These are phyloP conservation scores for Quercus variabilis DNA, from an alignment of 306 rosid species.

Conservation along the genomic window DNA sequence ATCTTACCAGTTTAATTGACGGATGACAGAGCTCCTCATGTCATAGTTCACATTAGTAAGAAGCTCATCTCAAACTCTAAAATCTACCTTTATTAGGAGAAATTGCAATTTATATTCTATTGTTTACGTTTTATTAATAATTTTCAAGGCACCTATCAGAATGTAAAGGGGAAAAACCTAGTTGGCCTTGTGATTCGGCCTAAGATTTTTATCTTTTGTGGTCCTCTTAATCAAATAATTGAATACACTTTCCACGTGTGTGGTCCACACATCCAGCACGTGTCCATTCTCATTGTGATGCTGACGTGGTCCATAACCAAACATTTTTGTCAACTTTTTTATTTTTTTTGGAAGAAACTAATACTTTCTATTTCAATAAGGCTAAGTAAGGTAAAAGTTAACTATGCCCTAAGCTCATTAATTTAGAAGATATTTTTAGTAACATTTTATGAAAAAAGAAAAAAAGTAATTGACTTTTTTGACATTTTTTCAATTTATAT, in stretches of 20 bases:
- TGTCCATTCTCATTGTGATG: slow-evolving; percentile 26
- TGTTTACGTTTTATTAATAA: background rate
- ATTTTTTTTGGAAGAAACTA: too few species aligned
- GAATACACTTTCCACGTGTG: slow-evolving; percentile 47
- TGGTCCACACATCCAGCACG: slow-evolving; percentile 26
- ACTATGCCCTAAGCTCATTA: too few species aligned
- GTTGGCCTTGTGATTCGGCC: slow-evolving; percentile 39
- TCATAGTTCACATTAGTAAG: background rate
- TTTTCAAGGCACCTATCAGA: slow-evolving; percentile 8
- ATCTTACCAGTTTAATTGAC: too few species aligned
- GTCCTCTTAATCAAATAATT: slow-evolving; percentile 43
- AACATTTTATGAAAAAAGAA: too few species aligned
- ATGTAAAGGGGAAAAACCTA: slow-evolving; percentile 28
- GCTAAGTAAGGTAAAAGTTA: too few species aligned
- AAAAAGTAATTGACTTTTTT: too few species aligned
- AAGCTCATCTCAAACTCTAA: background rate
- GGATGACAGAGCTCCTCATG: too few species aligned
- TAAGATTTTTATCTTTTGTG: slow-evolving; percentile 21
- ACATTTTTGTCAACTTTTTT: too few species aligned
- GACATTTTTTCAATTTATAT: background rate
- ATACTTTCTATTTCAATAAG: too few species aligned
- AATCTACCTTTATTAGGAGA: slow-evolving; percentile 3
- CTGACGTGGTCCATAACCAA: slow-evolving; percentile 31
- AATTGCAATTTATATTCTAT: background rate
- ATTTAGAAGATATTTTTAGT: too few species aligned